A percentile compares a stretch with the other conserved stretches of the same genome.
phyloP scores from a whole-genome alignment of 352 stramenopile genomes.

The Aphanomyces euteiches region DNA sequence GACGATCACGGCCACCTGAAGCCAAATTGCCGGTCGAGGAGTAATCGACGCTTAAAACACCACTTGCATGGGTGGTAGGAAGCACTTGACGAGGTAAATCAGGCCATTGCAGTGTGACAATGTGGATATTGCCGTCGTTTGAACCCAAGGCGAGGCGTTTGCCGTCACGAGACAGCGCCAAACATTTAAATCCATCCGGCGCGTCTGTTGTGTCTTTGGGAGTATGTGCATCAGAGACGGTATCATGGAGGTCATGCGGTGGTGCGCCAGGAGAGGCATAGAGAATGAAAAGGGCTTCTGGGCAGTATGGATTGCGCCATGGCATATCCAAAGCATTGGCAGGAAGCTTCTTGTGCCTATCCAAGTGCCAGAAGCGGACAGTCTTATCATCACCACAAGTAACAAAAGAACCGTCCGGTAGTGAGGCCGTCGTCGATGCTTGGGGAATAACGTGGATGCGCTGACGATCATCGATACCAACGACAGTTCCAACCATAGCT shows the following conservation, averaged over 20 bases:
- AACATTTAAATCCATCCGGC: slow-evolving; percentile 2
- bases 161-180: neutral
- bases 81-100: slow-evolving; percentile 36
- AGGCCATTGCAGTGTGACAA: slow-evolving; percentile 43
- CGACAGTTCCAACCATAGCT: slow-evolving; percentile 46
- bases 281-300: slow-evolving; percentile 65
- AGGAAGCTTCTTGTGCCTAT: slow-evolving; percentile 38
- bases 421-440: slow-evolving; percentile 13
- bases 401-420: slow-evolving; percentile 71
- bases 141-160: slow-evolving; percentile 57
- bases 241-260: neutral
- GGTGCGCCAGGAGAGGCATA: slow-evolving; percentile 34
- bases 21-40: slow-evolving; percentile 52
- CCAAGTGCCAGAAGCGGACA: slow-evolving; percentile 81
- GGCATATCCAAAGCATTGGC: neutral
- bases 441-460: slow-evolving; percentile 6
- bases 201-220: slow-evolving; percentile 12
- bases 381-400: slow-evolving; percentile 86
- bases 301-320: slow-evolving; percentile 67
- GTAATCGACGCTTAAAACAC: slow-evolving; percentile 59
- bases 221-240: slow-evolving; percentile 3
- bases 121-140: slow-evolving; percentile 57
- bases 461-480: slow-evolving; percentile 41
- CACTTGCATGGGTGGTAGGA: slow-evolving; percentile 59
- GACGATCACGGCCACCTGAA: slow-evolving; percentile 67